These are phyloP conservation scores for Sphaceloma murrayae DNA, from an alignment of 2,329 filamentous ascomycete genomes.

Conservation along the genomic window DNA sequence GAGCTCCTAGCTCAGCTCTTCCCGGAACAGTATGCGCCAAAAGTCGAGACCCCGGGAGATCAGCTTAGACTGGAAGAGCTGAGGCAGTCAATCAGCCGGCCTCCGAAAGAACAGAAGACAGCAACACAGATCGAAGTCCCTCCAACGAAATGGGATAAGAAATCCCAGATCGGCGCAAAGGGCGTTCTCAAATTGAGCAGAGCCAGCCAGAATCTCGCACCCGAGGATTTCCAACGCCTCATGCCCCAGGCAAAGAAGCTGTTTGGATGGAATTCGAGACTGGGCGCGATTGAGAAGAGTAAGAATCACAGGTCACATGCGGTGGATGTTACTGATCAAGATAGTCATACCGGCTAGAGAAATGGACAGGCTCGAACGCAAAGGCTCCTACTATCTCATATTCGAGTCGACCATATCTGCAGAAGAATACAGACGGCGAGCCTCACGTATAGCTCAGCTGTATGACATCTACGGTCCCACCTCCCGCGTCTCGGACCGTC, in stretches of 20 bases:
- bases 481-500: constrained; percentile 35
- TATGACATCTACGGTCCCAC: constrained; percentile 35
- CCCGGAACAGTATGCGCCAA: constrained; percentile 36
- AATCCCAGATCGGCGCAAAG: constrained; percentile 25
- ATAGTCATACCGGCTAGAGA: constrained; percentile 56
- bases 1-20: constrained; percentile 43
- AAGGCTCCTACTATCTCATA: constrained; percentile 58
- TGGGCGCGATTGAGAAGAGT: constrained; percentile 41
- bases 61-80: constrained; percentile 1
- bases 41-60: not conserved
- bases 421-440: constrained; percentile 49
- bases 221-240: constrained; percentile 63
- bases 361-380: constrained; percentile 51
- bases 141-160: constrained; percentile 20
- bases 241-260: constrained; percentile 54
- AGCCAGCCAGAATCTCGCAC: constrained; percentile 49
- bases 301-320: not conserved
- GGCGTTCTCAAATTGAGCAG: constrained; percentile 49
- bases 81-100: not conserved
- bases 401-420: constrained; percentile 55
- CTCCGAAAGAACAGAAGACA: not conserved
- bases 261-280: constrained; percentile 50
- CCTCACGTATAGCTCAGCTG: constrained; percentile 43
- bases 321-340: not conserved
- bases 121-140: constrained; percentile 7